Evolutionary conservation across 225 moss, liverwort and hornwort genomes (phyloP).

Genomic region (Rhytidiadelphus loreus): DNA sequence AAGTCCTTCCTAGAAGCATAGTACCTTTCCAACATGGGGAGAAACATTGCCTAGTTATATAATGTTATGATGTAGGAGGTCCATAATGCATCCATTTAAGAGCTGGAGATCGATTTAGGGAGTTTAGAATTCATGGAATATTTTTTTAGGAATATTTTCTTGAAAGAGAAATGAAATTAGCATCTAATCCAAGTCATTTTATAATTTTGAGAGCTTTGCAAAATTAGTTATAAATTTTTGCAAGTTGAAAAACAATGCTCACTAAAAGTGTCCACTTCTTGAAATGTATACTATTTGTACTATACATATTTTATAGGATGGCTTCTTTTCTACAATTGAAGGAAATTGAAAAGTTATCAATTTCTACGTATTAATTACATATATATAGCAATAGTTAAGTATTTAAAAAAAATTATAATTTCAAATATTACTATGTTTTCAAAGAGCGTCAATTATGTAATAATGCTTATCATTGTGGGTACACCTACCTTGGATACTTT

Average conservation of each 20-base stretch:
- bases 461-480: neutral
- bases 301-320: too few relatives aligned
- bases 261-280: rapidly evolving
- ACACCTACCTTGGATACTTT: neutral
- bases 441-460: neutral
- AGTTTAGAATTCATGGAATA: neutral
- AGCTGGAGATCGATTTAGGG: rapidly evolving
- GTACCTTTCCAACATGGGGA: rapidly evolving
- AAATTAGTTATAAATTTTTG: neutral
- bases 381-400: too few relatives aligned
- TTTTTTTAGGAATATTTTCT: rapidly evolving
- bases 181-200: neutral
- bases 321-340: too few relatives aligned
- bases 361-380: neutral
- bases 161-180: neutral
- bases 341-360: neutral
- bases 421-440: neutral
- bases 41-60: rapidly evolving
- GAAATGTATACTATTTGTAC: neutral
- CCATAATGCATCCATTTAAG: too few relatives aligned
- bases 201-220: neutral
- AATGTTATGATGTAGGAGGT: too few relatives aligned
- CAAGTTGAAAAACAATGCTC: rapidly evolving
- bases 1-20: rapidly evolving
- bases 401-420: neutral